Evolutionary conservation across 192 early-diverging fungal species (phyloP), one percentile per base, ranked within the genome.

Genomic region (Radiomyces spectabilis): DNA sequence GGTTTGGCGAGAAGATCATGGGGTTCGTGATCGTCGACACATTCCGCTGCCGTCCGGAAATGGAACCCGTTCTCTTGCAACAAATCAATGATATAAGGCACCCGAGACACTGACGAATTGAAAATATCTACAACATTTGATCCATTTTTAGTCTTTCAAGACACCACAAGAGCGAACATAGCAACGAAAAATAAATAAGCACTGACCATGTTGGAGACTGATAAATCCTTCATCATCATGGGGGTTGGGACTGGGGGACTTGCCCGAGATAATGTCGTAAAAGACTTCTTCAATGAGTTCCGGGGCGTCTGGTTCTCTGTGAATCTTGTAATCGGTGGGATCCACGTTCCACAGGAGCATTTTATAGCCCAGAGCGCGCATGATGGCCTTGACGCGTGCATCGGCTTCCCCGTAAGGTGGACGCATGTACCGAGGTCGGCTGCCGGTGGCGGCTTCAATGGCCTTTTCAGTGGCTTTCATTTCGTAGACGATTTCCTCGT

Each of bases 331-430:
- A 38, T 66, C 64, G 43, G 57, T 59, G 39, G 64, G 64, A 51
- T 66, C 64, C 0, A 59, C 64, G 18, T 70, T 63, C 68, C 61
- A 70, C 41, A 70, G 41, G 25, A 70, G 37, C 1, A 63, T 34
- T 25, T 51, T 54, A 41, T 64, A 70, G 0, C 62, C 68, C 67
- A 69, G 63, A 16, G 38, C 19, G 7, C 59, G 51, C 8, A 69
- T 37, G 7, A 85, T 60, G 19, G 43, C 49, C 12, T 79, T 69
- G 44, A 84, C 77, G 33, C 84, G 68, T 7, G 76, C 76, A 53
- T 86, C 84, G 15, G 77, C 77, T 34, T 61, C 52, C 31, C 77
- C 77, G 60, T 65, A 81, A 1, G 82, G 82, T 15, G 82, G 78
- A 47, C 85, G 71, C 49, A 83, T 71, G 61, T 82, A 84, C 0